Conservation (phyloP, 2,329 filamentous ascomycete genomes). For the Botrytis paeoniae region DNA sequence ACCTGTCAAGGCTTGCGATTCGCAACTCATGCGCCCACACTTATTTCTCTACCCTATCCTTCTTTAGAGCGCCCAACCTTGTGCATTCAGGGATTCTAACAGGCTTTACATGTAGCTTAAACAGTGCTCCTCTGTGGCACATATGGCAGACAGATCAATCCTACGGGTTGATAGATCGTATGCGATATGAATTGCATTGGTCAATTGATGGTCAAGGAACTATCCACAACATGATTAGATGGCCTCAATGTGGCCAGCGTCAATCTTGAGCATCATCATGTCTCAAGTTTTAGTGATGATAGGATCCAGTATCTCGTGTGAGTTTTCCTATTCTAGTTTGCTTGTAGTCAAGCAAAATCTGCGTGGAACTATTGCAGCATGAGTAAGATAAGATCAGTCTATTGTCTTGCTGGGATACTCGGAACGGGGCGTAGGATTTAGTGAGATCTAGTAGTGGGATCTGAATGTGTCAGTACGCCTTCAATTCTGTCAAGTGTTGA, state of each 20-base stretch:
- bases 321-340: background rate
- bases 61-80: background rate
- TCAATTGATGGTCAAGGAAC: background rate
- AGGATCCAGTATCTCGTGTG: background rate
- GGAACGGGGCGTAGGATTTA: background rate
- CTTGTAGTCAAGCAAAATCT: background rate
- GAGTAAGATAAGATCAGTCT: background rate
- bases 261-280: slow-evolving; percentile 4
- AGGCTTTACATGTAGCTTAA: slow-evolving; percentile 5
- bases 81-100: background rate
- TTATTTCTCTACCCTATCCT: no score
- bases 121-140: background rate
- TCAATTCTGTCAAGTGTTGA: background rate
- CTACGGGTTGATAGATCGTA: slow-evolving; percentile 2
- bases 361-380: background rate
- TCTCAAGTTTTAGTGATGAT: background rate
- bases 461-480: background rate
- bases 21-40: background rate
- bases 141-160: background rate
- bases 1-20: background rate
- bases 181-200: background rate
- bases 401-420: background rate
- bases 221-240: background rate
- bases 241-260: slow-evolving; percentile 13
- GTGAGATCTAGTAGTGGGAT: background rate